Evolutionary conservation across 805 yeast species (phyloP), one percentile per base, ranked within the genome.

Genomic region (Pichia thaimueangensis): DNA sequence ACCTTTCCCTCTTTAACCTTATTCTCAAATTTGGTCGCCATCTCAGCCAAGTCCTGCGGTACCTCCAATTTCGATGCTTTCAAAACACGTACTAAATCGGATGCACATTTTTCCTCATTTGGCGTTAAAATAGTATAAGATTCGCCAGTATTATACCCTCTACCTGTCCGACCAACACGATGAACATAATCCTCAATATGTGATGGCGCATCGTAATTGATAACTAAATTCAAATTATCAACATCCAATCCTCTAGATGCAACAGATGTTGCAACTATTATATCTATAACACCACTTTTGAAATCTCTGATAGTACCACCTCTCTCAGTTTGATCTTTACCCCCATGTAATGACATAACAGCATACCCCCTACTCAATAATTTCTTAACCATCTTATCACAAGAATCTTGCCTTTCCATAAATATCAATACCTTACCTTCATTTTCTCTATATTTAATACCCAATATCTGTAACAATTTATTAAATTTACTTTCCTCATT

Each of bases 211-310:
- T 84, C 88, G 54, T 73, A 85, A 49, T 93, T 85, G 6, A 93
- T 68, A 2, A 93, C 97, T 34, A 89, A 60, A 44, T 79, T 79
- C 21, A 91, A 72, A 19, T 80, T 82, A 40, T 87, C 84, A n/a
- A 93, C 96, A 62, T 93, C 97, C 20, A 93, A 66, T 0, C 98
- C 98, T 48, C 98, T 71, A 0, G 98, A 96, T 3, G 97, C 87
- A 21, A 93, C 84, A 2, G 96, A 93, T 0, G 98, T 93, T 7
- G 97, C 96, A 22, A 93, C 76, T 37, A 93, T 65, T 1, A 88
- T 76, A 42, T 78, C 74, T 4, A 78, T 64, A 0, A 70, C 68
- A 12, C 86, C 82, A 6, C 59, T 66, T 43, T 75, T 73, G 60
- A 91, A 93, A 39, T 78, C 86, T 12, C 71, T 67, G 30, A 93